These are phyloP conservation scores for Colletotrichum sp. DNA, from an alignment of 2,329 filamentous ascomycete species.

Conservation along the genomic window DNA sequence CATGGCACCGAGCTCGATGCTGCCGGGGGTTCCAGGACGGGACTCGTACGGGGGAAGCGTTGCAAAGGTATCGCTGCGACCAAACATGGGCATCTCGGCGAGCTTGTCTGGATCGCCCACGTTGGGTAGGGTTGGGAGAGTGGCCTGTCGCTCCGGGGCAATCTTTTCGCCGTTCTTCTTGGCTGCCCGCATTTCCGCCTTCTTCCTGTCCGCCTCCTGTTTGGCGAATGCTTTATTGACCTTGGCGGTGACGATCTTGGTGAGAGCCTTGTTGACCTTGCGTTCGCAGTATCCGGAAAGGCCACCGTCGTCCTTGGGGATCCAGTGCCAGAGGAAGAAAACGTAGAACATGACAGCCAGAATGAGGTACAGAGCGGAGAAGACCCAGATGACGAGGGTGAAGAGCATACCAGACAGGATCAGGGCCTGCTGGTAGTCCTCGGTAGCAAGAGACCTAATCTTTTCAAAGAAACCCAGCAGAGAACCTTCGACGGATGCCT, in stretches of 20 bases:
- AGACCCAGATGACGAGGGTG: slow-evolving; percentile 86
- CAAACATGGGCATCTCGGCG: slow-evolving; percentile 62
- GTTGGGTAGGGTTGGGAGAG: slow-evolving; percentile 66
- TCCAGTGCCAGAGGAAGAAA: slow-evolving; percentile 91
- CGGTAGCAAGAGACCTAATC: slow-evolving; percentile 72
- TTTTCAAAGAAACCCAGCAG: slow-evolving; percentile 84
- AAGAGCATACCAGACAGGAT: slow-evolving; percentile 92
- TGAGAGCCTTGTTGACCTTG: slow-evolving; percentile 87
- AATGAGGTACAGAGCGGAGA: slow-evolving; percentile 78
- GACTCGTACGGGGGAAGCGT: slow-evolving; percentile 70
- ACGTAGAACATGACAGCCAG: slow-evolving; percentile 80
- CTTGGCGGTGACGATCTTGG: slow-evolving; percentile 83
- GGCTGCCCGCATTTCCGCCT: slow-evolving; percentile 54
- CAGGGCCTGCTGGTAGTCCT: slow-evolving; percentile 79
- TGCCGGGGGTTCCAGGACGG: slow-evolving; percentile 58
- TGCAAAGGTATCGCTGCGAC: slow-evolving; percentile 63
- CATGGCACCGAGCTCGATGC: slow-evolving; percentile 56
- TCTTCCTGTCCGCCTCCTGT: slow-evolving; percentile 67
- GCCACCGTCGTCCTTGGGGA: slow-evolving; percentile 80
- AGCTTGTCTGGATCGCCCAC: slow-evolving; percentile 54
- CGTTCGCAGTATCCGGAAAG: slow-evolving; percentile 86
- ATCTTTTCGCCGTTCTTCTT: slow-evolving; percentile 58
- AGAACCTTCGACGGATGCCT: slow-evolving; percentile 61
- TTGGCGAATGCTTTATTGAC: slow-evolving; percentile 88
- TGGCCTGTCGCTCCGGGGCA: slow-evolving; percentile 63